Conservation (phyloP, 805 yeast species). For the Candida gorgasii region DNA sequence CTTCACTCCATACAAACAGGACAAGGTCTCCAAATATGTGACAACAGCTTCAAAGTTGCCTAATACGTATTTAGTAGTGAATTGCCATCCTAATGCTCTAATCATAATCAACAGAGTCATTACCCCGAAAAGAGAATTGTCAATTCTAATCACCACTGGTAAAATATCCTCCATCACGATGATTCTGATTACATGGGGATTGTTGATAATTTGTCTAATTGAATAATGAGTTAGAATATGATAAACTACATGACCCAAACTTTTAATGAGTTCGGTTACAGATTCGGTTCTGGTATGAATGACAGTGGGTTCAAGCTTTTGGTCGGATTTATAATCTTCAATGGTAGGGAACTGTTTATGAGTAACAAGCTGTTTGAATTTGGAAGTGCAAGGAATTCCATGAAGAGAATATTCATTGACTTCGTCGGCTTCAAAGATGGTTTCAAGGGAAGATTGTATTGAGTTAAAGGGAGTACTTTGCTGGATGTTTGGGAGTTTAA, state of each 20-base stretch:
- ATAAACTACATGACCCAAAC: background rate
- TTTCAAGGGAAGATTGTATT: conserved; percentile 4
- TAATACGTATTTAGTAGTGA: conserved; percentile 13
- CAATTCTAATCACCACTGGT: conserved; percentile 3
- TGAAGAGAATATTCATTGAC: conserved; percentile 7
- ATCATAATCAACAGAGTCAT: conserved; percentile 3
- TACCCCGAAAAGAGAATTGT: conserved; percentile 2
- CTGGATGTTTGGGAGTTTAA: background rate
- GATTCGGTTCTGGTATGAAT: conserved; percentile 2
- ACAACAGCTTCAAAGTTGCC: conserved; percentile 7
- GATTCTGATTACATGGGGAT: conserved; percentile 1
- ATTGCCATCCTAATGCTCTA: conserved; percentile 19
- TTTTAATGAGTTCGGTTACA: background rate
- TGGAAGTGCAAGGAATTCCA: conserved; percentile 10
- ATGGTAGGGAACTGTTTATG: conserved; percentile 1
- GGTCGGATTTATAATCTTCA: conserved; percentile 3
- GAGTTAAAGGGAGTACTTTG: background rate
- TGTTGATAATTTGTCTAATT: conserved; percentile 1
- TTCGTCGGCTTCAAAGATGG: conserved; percentile 10
- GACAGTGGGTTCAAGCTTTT: background rate
- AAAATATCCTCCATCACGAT: background rate
- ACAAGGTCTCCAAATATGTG: background rate
- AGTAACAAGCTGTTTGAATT: conserved; percentile 9
- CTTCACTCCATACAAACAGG: background rate
- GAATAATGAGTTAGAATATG: background rate